Percentiles rank a stretch among this genome's conserved stretches.
Conservation (phyloP, 257 asterid genomes). For the Solanum chilense region DNA sequence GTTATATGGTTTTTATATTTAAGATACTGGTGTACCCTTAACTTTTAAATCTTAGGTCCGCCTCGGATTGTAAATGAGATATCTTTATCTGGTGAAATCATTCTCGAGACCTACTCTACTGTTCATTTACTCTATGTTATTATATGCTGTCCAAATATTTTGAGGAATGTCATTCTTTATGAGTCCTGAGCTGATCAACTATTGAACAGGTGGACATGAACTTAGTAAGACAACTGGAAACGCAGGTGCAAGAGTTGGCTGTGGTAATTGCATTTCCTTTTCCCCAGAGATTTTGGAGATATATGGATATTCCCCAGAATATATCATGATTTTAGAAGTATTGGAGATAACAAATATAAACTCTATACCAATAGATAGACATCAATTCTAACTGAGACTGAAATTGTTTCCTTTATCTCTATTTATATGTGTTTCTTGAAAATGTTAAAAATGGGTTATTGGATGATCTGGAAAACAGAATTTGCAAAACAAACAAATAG, state of each 20-base stretch:
- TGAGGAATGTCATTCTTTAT: background rate
- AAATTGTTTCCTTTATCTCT: background rate
- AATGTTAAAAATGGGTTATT: background rate
- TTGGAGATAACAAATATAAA: background rate
- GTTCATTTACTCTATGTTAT: background rate
- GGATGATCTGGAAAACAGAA: background rate
- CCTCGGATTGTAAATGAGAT: background rate
- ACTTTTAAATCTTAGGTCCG: background rate
- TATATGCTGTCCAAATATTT: background rate
- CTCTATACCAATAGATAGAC: background rate
- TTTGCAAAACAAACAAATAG: background rate
- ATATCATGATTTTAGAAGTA: background rate
- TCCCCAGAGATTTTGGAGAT: background rate
- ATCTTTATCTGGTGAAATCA: background rate
- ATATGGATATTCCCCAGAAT: background rate
- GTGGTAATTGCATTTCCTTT: slow-evolving; percentile 40
- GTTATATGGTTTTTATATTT: background rate
- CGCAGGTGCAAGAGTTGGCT: slow-evolving; percentile 89
- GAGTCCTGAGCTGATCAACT: background rate
- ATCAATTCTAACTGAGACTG: background rate
- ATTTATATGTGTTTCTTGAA: background rate
- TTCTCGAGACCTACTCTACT: background rate
- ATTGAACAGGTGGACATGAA: slow-evolving; percentile 75
- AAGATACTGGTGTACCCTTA: background rate
- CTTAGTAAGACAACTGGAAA: slow-evolving; percentile 87